A percentile compares a stretch with the other conserved stretches of the same genome.
phyloP scores from a whole-genome alignment of 2,329 filamentous ascomycete genomes.

The Aschersonia sp. region DNA sequence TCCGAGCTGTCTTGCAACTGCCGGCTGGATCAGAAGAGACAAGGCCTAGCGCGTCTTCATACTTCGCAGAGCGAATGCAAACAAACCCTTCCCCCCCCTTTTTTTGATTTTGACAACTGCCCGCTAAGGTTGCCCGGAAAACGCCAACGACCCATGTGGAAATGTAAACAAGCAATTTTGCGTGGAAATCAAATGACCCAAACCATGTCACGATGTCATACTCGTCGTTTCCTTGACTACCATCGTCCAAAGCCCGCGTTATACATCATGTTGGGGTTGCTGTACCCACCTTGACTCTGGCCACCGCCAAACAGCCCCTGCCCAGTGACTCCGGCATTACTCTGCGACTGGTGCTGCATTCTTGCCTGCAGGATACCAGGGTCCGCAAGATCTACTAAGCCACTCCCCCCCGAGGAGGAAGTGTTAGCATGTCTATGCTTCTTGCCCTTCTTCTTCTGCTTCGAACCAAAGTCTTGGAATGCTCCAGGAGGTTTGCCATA shows the following conservation, averaged over 20 bases:
- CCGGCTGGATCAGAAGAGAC: too few species aligned
- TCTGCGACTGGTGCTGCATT: constrained; percentile 78
- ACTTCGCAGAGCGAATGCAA: too few species aligned
- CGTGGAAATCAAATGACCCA: constrained; percentile 1
- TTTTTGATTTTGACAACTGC: too few species aligned
- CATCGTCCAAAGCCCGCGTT: constrained; percentile 55
- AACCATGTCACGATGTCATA: constrained; percentile 2
- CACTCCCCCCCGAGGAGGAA: constrained; percentile 99
- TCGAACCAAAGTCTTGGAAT: constrained; percentile 83
- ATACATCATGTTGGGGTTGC: constrained; percentile 75
- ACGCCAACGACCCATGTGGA: neutral
- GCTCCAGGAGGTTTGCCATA: constrained; percentile 75
- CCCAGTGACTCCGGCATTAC: constrained; percentile 61
- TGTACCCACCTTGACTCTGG: constrained; percentile 91
- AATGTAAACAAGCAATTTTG: neutral
- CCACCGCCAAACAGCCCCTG: constrained; percentile 78
- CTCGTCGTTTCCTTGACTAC: constrained; percentile 24
- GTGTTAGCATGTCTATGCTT: constrained; percentile 99
- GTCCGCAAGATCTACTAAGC: constrained; percentile 99
- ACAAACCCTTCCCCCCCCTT: too few species aligned
- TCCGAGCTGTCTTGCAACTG: too few species aligned
- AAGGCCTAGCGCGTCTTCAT: too few species aligned
- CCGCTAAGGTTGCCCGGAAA: neutral
- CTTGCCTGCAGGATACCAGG: constrained; percentile 98
- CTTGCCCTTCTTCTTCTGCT: constrained; percentile 99